phyloP scores from a whole-genome alignment of 805 yeast genomes.

The Candida corydali region DNA sequence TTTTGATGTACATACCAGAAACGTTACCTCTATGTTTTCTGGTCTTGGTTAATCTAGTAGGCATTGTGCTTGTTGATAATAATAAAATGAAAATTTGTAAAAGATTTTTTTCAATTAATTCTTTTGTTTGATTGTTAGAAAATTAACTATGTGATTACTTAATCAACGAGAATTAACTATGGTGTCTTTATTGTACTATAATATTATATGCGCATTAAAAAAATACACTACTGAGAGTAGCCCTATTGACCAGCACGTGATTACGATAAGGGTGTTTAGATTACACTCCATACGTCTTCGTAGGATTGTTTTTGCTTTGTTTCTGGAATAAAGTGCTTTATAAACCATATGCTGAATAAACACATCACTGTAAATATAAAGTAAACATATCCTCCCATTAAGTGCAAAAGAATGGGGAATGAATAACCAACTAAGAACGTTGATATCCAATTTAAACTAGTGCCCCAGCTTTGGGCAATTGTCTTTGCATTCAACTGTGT shows the following conservation, averaged over 20 bases:
- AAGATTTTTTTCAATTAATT: conserved; percentile 1
- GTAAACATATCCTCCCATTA: conserved; percentile 77
- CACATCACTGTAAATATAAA: conserved; percentile 64
- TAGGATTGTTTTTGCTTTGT: conserved; percentile 63
- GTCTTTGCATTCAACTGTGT: conserved; percentile 77
- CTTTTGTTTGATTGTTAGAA: conserved; percentile 2
- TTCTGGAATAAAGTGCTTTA: conserved; percentile 58
- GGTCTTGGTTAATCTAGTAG: conserved; percentile 98
- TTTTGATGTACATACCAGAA: conserved; percentile 69
- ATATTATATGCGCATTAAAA: not conserved
- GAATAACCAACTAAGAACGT: conserved; percentile 77
- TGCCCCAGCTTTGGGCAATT: conserved; percentile 89
- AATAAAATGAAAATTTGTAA: conserved; percentile 3
- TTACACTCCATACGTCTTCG: conserved; percentile 58
- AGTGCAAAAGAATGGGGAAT: conserved; percentile 68
- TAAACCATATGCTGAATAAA: conserved; percentile 44
- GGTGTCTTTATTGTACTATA: not conserved
- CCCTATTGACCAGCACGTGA: conserved; percentile 2
- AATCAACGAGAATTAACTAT: not conserved
- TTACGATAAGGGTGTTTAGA: too few relatives aligned
- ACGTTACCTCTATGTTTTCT: conserved; percentile 99
- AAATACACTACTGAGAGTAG: not conserved
- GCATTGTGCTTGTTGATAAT: conserved; percentile 58
- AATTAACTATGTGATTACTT: conserved; percentile 2
- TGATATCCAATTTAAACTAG: conserved; percentile 85